phyloP scores from a whole-genome alignment of 495 filamentous ascomycete species.

The Lophium mytilinum region DNA sequence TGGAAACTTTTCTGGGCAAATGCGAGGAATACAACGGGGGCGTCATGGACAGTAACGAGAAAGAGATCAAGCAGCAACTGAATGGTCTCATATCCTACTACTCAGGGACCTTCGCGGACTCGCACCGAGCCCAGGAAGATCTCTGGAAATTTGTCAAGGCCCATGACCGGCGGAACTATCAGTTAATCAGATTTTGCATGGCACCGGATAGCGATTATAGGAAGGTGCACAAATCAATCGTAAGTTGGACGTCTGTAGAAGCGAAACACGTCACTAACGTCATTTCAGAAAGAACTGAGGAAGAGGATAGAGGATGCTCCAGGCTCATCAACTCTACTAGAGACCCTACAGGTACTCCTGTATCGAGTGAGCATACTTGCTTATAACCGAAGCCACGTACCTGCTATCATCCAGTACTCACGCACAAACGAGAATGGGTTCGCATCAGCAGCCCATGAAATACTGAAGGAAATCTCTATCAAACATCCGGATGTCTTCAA shows the following conservation, averaged over 20 bases:
- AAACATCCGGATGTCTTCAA: conserved; percentile 82
- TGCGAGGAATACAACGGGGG: conserved; percentile 87
- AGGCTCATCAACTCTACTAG: conserved; percentile 50
- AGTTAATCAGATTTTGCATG: conserved; percentile 78
- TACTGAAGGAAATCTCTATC: conserved; percentile 86
- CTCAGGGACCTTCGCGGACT: conserved; percentile 66
- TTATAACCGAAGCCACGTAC: conserved; percentile 89
- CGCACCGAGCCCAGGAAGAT: conserved; percentile 56
- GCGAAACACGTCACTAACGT: neutral
- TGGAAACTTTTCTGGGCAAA: conserved; percentile 63
- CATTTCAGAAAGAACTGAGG: conserved; percentile 61
- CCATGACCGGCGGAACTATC: conserved; percentile 85
- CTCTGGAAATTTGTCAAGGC: conserved; percentile 84
- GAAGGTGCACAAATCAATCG: conserved; percentile 74
- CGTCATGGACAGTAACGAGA: conserved; percentile 64
- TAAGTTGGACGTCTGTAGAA: conserved; percentile 17
- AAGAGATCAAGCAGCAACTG: conserved; percentile 59
- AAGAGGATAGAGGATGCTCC: conserved; percentile 67
- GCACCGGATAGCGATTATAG: conserved; percentile 84
- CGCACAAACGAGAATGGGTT: conserved; percentile 71
- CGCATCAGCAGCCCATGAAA: conserved; percentile 72
- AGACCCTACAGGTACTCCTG: conserved; percentile 73
- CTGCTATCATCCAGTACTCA: conserved; percentile 79
- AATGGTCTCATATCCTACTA: conserved; percentile 59
- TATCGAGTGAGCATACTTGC: conserved; percentile 76